Base-by-base conservation (phyloP, 1,284 basidiomycete genomes). In the Heliocybe sulcata region DNA sequence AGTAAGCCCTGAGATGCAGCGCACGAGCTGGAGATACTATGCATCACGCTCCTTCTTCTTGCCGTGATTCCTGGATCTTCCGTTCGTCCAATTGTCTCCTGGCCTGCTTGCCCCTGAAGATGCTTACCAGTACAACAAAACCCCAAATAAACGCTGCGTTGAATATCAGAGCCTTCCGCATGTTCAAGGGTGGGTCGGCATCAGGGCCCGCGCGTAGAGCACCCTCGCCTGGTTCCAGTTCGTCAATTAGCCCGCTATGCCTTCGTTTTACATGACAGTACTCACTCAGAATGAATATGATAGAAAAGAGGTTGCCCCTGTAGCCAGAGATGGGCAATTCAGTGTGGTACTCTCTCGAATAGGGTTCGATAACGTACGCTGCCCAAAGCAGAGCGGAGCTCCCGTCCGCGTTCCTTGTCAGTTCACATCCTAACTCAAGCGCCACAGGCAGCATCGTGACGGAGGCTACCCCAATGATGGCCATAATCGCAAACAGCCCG, bases 331-430 rank as follows among this genome's bases (percentile, higher is more conserved):
- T 4, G 8, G 6, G 12, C 8, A 49, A 16, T n/a, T 49, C 42
- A 35, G 33, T 31, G 45, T 31, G 50, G 52, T 11, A 54, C 10
- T 45, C 49, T 3, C 25, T 31, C 51, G 6, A 22, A 55, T 54
- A 51, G 51, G 53, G 49, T 42, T 23, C 3, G 16, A 14, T 54
- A 14, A 73, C 80, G 56, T 64, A 85, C 81, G 73, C 69, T 66
- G 82, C 82, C 88, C 88, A 92, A 22, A 92, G 63, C 25, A 89
- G 64, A 0, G 89, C 85, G 0, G 88, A 79, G 57, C 86, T 89
- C 1, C 79, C 83, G 57, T 89, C 87, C 1, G 89, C 79, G 62
- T 89, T 90, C 56, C 85, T 76, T 12, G 88, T 90, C 27, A 92
- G 65, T 65, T 92, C 90, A 45, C 82, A 85, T 10, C 77, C 84